phyloP scores from a whole-genome alignment of 2,329 filamentous ascomycete genomes.

The Aspergillus sp. region DNA sequence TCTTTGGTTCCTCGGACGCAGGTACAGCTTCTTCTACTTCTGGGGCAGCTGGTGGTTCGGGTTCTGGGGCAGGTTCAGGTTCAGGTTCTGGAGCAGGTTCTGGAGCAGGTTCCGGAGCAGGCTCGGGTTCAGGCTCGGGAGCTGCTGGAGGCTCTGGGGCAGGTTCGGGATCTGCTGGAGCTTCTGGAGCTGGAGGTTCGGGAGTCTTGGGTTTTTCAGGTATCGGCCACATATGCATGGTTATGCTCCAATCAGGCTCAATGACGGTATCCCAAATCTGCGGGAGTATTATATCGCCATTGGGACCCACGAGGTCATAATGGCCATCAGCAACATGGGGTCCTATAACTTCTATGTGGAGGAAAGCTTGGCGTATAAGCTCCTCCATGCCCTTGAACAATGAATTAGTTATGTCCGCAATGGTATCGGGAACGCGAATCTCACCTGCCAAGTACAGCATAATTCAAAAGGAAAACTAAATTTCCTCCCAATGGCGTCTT shows the following conservation, averaged over 20 bases:
- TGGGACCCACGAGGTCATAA: slow-evolving; percentile 72
- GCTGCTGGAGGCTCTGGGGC: slow-evolving; percentile 17
- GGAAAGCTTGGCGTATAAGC: slow-evolving; percentile 75
- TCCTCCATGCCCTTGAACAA: slow-evolving; percentile 68
- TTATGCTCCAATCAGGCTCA: slow-evolving; percentile 67
- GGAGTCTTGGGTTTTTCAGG: slow-evolving; percentile 44
- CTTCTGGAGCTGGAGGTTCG: slow-evolving; percentile 29
- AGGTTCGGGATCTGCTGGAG: slow-evolving; percentile 21
- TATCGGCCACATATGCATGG: slow-evolving; percentile 62
- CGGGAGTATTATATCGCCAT: slow-evolving; percentile 75
- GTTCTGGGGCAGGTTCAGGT: too few species aligned
- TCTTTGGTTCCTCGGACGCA: slow-evolving; percentile 23
- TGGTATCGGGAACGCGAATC: slow-evolving; percentile 28
- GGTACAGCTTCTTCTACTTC: slow-evolving; percentile 10
- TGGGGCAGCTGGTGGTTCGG: slow-evolving; percentile 8
- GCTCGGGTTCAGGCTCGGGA: slow-evolving; percentile 12
- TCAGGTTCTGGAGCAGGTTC: slow-evolving; percentile 11
- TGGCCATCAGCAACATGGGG: slow-evolving; percentile 70
- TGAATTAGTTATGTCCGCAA: slow-evolving; percentile 10
- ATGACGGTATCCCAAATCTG: slow-evolving; percentile 75
- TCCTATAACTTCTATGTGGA: slow-evolving; percentile 69
- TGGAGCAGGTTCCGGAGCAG: slow-evolving; percentile 7
- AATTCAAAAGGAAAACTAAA: slow-evolving; percentile 87
- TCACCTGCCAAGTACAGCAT: slow-evolving; percentile 75
- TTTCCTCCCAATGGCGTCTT: slow-evolving; percentile 83